Conservation (phyloP, 805 yeast genomes). For the Saccharomyces eubayanus region DNA sequence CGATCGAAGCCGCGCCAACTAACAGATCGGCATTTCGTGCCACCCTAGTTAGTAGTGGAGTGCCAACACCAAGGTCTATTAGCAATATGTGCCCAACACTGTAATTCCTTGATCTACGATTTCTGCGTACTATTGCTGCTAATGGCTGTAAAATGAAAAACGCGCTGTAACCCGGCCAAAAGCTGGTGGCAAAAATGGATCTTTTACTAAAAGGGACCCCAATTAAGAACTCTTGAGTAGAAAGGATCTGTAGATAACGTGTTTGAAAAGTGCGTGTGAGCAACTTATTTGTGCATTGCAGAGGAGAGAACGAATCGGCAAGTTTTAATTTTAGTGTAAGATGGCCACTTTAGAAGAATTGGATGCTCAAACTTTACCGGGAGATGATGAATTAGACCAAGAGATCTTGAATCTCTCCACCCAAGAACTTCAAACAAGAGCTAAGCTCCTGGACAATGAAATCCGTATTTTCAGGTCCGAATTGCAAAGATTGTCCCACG, state of each 20-base stretch:
- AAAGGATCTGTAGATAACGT: background rate
- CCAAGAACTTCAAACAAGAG: conserved; percentile 74
- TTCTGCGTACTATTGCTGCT: too few relatives aligned
- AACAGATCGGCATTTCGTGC: too few relatives aligned
- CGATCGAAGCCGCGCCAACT: too few relatives aligned
- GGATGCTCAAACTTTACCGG: conserved; percentile 41
- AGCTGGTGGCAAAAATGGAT: background rate
- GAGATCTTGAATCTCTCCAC: conserved; percentile 76
- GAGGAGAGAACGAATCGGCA: background rate
- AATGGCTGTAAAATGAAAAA: background rate
- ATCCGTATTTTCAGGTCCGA: conserved; percentile 92
- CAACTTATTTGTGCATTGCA: background rate
- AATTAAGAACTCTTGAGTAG: background rate
- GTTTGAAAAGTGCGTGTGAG: background rate
- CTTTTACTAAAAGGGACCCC: background rate
- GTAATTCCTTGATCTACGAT: too few relatives aligned
- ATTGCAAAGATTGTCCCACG: conserved; percentile 82
- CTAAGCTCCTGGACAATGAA: conserved; percentile 85
- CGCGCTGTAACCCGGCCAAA: background rate
- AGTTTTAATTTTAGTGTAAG: background rate
- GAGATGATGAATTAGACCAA: conserved; percentile 59
- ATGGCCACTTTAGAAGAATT: conserved; percentile 86
- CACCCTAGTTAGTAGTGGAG: too few relatives aligned
- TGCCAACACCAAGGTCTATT: too few relatives aligned
- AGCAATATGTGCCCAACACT: too few relatives aligned